Conservation (phyloP, 495 filamentous ascomycete species). For the Lasiosphaeris hirsuta region DNA sequence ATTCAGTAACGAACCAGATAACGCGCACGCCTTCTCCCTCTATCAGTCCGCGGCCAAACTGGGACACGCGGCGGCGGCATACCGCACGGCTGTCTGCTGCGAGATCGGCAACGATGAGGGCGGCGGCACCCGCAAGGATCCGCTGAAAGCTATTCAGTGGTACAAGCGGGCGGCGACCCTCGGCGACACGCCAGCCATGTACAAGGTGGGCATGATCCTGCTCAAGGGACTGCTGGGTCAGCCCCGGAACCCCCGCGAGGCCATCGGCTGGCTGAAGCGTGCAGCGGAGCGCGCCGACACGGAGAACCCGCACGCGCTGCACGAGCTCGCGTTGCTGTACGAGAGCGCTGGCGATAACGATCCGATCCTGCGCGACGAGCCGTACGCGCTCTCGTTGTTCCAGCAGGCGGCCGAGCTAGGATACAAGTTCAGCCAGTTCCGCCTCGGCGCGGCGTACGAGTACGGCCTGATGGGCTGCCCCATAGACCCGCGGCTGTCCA, state of each 20-base stretch:
- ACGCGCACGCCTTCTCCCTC: slow-evolving; percentile 84
- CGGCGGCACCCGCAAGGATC: slow-evolving; percentile 86
- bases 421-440: slow-evolving; percentile 93
- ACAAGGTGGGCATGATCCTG: slow-evolving; percentile 95
- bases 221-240: slow-evolving; percentile 94
- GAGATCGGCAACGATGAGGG: slow-evolving; percentile 94
- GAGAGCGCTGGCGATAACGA: slow-evolving; percentile 65
- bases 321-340: slow-evolving; percentile 87
- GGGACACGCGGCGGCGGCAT: slow-evolving; percentile 81
- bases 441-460: slow-evolving; percentile 82
- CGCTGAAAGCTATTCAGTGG: slow-evolving; percentile 93
- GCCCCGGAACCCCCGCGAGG: slow-evolving; percentile 76
- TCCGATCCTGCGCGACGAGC: slow-evolving; percentile 72
- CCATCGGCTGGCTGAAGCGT: slow-evolving; percentile 85
- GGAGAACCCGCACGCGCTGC: slow-evolving; percentile 92
- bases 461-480: slow-evolving; percentile 80
- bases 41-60: slow-evolving; percentile 92
- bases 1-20: slow-evolving; percentile 63
- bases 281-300: slow-evolving; percentile 84
- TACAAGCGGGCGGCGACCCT: slow-evolving; percentile 89
- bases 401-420: slow-evolving; percentile 83
- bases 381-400: slow-evolving; percentile 75
- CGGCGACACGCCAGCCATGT: slow-evolving; percentile 92
- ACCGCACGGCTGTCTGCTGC: slow-evolving; percentile 94
- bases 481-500: slow-evolving; percentile 77